Percentiles rank a stretch among this genome's conserved stretches.
Conservation (phyloP, 371 early-diverging fungal species). For the Dichotomocladium elegans region DNA sequence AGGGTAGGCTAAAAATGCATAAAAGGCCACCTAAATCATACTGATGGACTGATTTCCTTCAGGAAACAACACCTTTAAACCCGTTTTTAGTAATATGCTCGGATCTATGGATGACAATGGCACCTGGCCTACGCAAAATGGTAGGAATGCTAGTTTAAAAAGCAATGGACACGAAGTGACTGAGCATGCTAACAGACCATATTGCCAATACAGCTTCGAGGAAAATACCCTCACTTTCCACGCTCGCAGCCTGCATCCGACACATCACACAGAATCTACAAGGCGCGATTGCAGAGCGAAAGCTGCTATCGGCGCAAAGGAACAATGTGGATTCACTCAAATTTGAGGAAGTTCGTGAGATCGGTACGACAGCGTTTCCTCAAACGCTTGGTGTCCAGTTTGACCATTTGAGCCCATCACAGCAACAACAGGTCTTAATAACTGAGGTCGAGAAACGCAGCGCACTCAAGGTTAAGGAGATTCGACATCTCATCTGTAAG, state of each 20-base stretch:
- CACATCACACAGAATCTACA: constrained; percentile 14
- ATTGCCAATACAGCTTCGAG: constrained; percentile 12
- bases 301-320: constrained; percentile 17
- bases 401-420: constrained; percentile 25
- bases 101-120: background rate
- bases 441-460: constrained; percentile 18
- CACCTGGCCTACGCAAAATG: background rate
- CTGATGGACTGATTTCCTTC: background rate
- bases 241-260: constrained; percentile 19
- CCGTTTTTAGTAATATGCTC: constrained; percentile 8
- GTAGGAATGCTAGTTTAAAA: background rate
- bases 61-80: constrained; percentile 8
- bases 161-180: background rate
- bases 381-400: constrained; percentile 19
- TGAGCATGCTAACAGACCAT: background rate
- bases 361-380: constrained; percentile 27
- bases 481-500: constrained; percentile 19
- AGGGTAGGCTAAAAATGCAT: background rate
- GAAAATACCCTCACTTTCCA: constrained; percentile 25
- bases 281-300: constrained; percentile 11
- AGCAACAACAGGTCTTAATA: constrained; percentile 24
- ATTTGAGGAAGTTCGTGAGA: constrained; percentile 28
- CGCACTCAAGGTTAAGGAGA: constrained; percentile 15
- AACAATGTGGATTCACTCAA: constrained; percentile 23
- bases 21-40: background rate